Base-by-base conservation (phyloP, 169 alveolate species). In the Theileria sp. region DNA sequence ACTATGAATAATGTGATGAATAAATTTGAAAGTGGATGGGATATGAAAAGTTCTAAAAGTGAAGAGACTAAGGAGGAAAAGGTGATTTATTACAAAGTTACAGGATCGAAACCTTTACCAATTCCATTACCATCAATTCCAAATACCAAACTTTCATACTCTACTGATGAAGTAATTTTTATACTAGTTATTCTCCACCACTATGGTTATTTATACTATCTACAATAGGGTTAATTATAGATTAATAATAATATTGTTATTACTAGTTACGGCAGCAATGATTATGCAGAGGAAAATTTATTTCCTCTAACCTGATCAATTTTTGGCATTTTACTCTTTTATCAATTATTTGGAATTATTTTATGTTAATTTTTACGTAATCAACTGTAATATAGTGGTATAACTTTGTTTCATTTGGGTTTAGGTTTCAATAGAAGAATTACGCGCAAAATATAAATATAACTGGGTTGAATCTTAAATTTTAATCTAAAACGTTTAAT, bases 361-460 rank as follows among this genome's bases (percentile, higher is more conserved):
- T 8, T 61, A 4, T 61, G 15, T 61, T 32, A 61, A 28, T 4
- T 32, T 32, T 32, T 32, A 32, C 36, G 8, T 32, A 32, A 32
- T 32, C 36, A 32, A n/a, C n/a, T 5, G 5, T 32, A 32, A 1
- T 32, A 32, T 3, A 32, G 36, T 32, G 1, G 5, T 3, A 32
- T 32, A 32, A 32, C 36, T 32, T 32, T 32, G 1, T 32, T 1
- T 32, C 36, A 32, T 32, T 0, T 26, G 2, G 30, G 3, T 74
- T 26, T 7, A 68, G 81, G 84, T 77, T 49, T 86, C 91, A 21
- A 80, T 86, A 19, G 89, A 81, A 74, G 91, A 86, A 49, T 68
- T 21, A 56, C 74, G 91, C 2, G 89, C 91, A 8, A 82, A 75
- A 56, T 26, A 64, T 19, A 32, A 66, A 8, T 44, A 73, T 75